Evolutionary conservation across 352 stramenopile species (phyloP).

Genomic region (Nothophytophthora sp.): DNA sequence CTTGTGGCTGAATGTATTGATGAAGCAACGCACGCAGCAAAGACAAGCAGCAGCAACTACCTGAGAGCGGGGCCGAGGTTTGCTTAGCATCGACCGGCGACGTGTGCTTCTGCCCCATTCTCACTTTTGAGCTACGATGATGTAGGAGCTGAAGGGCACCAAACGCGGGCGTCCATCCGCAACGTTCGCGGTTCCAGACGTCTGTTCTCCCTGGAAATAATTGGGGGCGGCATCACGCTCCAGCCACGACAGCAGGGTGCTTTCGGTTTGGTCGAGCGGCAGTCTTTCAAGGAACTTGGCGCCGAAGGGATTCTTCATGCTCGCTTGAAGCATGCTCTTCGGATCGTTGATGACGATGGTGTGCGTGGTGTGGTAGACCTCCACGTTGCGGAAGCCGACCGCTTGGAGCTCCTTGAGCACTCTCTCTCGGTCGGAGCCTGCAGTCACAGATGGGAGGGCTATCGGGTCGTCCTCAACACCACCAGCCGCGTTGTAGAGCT

Average conservation of each 20-base stretch:
- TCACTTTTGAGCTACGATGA: constrained; percentile 32
- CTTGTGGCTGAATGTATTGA: no score
- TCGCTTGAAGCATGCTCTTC: constrained; percentile 21
- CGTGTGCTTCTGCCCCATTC: no score
- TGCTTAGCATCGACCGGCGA: no score
- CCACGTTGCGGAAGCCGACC: constrained; percentile 22
- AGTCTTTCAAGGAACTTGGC: constrained; percentile 31
- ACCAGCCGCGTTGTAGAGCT: constrained; percentile 25
- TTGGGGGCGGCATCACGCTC: constrained; percentile 23
- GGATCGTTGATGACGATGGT: constrained; percentile 35
- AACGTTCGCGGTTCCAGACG: background rate
- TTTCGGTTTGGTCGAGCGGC: constrained; percentile 20
- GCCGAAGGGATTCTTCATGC: constrained; percentile 25
- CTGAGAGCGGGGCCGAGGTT: no score
- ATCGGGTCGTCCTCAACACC: constrained; percentile 8
- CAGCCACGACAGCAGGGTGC: constrained; percentile 16
- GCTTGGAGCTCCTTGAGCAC: constrained; percentile 23
- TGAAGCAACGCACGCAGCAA: no score
- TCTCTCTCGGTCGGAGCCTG: constrained; percentile 11
- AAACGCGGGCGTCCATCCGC: constrained; percentile 17
- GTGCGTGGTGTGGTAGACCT: constrained; percentile 26
- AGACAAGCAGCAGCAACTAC: no score
- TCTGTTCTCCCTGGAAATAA: constrained; percentile 12
- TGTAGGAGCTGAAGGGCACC: constrained; percentile 28
- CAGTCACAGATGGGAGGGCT: constrained; percentile 8